Percentiles rank a stretch among this genome's conserved stretches.
These are phyloP conservation scores for Phyllosticta citribraziliensis DNA, from an alignment of 2,329 filamentous ascomycete genomes.

Conservation along the genomic window DNA sequence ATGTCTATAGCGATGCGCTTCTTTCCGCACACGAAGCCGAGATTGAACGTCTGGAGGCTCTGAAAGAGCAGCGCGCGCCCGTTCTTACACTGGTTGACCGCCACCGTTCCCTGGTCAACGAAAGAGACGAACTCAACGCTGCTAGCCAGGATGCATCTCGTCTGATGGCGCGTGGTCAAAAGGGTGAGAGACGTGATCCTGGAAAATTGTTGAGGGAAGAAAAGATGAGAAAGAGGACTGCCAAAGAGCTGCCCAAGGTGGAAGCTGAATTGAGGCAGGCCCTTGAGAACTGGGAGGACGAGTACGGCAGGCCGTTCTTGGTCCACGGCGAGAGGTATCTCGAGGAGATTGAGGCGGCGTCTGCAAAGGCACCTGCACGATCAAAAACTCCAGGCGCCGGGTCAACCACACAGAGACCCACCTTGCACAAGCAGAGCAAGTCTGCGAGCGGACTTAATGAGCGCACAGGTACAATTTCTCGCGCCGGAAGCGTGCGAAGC, in stretches of 20 bases:
- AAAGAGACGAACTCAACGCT: conserved; percentile 76
- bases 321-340: conserved; percentile 89
- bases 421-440: conserved; percentile 23
- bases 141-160: conserved; percentile 93
- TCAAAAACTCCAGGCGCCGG: conserved; percentile 64
- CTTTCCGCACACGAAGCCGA: conserved; percentile 92
- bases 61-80: conserved; percentile 81
- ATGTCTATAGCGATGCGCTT: conserved; percentile 92
- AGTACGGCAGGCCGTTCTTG: conserved; percentile 85
- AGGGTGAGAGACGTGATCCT: conserved; percentile 89
- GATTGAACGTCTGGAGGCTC: conserved; percentile 66
- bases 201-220: conserved; percentile 90
- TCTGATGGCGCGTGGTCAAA: conserved; percentile 80
- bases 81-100: conserved; percentile 73
- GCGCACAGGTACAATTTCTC: conserved; percentile 11
- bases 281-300: conserved; percentile 84
- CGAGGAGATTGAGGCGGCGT: conserved; percentile 63
- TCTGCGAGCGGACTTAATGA: conserved; percentile 15
- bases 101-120: conserved; percentile 71
- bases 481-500: conserved; percentile 32
- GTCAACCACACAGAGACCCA: conserved; percentile 4
- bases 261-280: conserved; percentile 70
- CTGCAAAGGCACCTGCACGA: conserved; percentile 50
- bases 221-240: conserved; percentile 96
- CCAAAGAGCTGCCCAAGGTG: conserved; percentile 91